Base-by-base conservation (phyloP, 2,329 filamentous ascomycete genomes). In the Rosellinia necatrix region DNA sequence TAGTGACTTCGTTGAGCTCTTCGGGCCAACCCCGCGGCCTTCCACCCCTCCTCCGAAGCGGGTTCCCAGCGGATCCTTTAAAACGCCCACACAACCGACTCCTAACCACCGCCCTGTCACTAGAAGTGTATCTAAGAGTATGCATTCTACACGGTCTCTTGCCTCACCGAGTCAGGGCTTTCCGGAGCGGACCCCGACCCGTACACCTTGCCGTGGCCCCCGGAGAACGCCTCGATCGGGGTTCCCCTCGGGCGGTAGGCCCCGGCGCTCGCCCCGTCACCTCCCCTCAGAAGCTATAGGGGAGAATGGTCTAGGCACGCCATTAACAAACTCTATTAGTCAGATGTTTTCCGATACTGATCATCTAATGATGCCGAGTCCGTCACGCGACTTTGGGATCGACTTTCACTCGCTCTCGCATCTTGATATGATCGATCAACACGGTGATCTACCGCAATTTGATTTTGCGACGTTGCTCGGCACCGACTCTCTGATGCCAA, bases 71-170 rank as follows among this genome's bases (percentile, higher is more conserved):
- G 74, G 72, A 4, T 70, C 72, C 2, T 84, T 86, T 70, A 86
- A 86, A 70, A 88, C 86, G 2, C 84, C 85, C 1, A 83, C 83
- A 1, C 81, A 80, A n/a, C 78, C 77, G n/a, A 84, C 81, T 1
- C 85, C 82, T 2, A 85, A 72, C 61, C 83, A 84, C 66, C 83
- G 81, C 62, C 85, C 80, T 29, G 81, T 81, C 68, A 87, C 83
- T 63, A 78, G 83, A 66, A 85, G 82, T 68, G 79, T 85, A 12
- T 83, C 82, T 9, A 77, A 77, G 55, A 84, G 83, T 30, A 75
- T 84, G 54, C 78, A 79, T 42, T 80, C 81, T 3, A 72, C 68
- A 19, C 71, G 73, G 44, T 74, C 75, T 2, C 66, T 75, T 15
- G 68, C 71, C 34, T 83, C 81, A 4, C 80, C 81, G 0, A 67